Evolutionary conservation across 805 yeast genomes (phyloP).

Genomic region (Teunomyces barrocoloradensis): DNA sequence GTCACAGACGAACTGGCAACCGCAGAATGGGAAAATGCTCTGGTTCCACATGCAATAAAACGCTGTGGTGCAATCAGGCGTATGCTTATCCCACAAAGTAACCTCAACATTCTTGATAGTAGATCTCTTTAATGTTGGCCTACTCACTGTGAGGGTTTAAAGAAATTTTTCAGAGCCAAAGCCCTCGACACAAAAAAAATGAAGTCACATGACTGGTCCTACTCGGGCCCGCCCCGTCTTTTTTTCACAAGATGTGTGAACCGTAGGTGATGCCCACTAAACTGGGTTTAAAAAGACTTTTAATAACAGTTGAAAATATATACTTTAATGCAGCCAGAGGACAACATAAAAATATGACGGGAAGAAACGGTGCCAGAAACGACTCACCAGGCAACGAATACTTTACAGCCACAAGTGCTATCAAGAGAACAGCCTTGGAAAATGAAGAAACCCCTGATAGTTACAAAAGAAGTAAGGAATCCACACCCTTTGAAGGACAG

Average conservation of each 20-base stretch:
- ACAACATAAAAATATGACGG: not conserved
- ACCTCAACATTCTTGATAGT: not conserved
- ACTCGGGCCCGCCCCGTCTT: not conserved
- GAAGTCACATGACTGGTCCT: not conserved
- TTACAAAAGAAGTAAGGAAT: not conserved
- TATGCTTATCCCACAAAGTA: conserved; percentile 2
- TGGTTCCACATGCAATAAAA: conserved; percentile 2
- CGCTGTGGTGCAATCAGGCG: not conserved
- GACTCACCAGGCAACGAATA: not conserved
- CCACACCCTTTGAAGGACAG: not conserved
- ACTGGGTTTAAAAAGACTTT: not conserved
- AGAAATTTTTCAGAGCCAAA: not conserved
- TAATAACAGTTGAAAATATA: not conserved
- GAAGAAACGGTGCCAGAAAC: not conserved
- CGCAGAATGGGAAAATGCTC: conserved; percentile 4
- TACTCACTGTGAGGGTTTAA: not conserved
- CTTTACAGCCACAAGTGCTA: not conserved
- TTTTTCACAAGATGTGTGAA: not conserved
- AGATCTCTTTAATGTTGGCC: not conserved
- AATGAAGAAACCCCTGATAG: not conserved
- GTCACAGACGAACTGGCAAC: not conserved
- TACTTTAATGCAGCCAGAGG: conserved; percentile 1
- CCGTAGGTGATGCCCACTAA: not conserved
- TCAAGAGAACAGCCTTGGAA: not conserved
- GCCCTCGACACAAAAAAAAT: not conserved